Base-by-base conservation (phyloP, 169 alveolate genomes). In the Plasmodium billcollinsi region DNA sequence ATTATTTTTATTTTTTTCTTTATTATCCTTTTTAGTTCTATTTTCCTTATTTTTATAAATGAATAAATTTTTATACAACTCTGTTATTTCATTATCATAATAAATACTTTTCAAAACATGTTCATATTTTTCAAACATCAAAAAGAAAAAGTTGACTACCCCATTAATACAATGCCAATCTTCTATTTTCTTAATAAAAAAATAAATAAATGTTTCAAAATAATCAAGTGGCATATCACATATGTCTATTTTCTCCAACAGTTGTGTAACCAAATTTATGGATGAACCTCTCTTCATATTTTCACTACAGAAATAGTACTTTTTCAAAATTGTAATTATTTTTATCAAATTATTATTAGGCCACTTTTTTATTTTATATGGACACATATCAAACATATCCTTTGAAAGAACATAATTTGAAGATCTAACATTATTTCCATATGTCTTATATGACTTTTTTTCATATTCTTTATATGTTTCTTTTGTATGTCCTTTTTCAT, bases 91-190 rank as follows among this genome's bases (percentile, higher is more conserved):
- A 58, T 5, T 50, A 6, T 39, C 29, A 49, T 52, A 76, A 21
- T 52, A 18, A 39, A 66, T 76, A 5, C 43, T 63, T 58, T 21
- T 67, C 14, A 76, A 26, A 7, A 65, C 11, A 52, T 76, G 62
- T 45, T 29, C 39, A 43, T 76, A 76, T 18, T 61, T 26, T 24
- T 76, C 89, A 39, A 76, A 76, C 52, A 76, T 65, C 21, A 65
- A 15, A 29, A 76, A 33, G 8, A 76, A 20, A 76, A 76, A 76
- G 2, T 47, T 76, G 0, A 58, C 45, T 6, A 76, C 89, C 1
- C 89, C 89, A 76, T 33, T 76, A 47, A 76, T 15, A 21, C 89
- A 76, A 45, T 76, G 89, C 89, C 89, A 76, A 58, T 76, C 89
- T 76, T 76, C 89, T 26, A 76, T 76, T 66, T 65, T 33, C 24